Evolutionary conservation across 495 filamentous ascomycete species (phyloP), one percentile per base, ranked within the genome.

Genomic region (Xylaria acuta): DNA sequence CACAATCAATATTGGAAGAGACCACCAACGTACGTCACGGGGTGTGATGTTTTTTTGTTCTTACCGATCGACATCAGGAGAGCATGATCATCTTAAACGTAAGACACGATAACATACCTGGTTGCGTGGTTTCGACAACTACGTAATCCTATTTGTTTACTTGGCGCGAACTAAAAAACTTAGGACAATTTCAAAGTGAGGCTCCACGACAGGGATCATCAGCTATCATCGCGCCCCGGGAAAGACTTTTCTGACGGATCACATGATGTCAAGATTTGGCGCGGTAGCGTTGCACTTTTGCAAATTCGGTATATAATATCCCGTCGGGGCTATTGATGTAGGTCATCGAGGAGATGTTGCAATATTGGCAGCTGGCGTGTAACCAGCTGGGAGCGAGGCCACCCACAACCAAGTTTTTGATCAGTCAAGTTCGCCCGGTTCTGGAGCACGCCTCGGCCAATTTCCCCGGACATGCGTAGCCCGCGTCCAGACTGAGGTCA

Each of bases 221-320:
- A 64, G 38, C 60, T 38, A 43, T 18, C 36, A 41, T 49, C 47
- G 36, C 14, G 49, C 65, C 49, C 36, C n/a, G 22, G 36, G n/a
- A 40, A 54, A 54, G 56, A 67, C n/a, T 67, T 56, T 67, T 56
- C 49, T 67, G 49, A 43, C 14, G 49, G 43, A 56, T 67, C 65
- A 56, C 36, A 40, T 12, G n/a, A 38, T 12, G 36, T 56, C 65
- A 12, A 30, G 65, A 27, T 65, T 40, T 56, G 58, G 58, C 32
- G 56, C 5, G 30, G 54, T 25, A 40, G 30, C n/a, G 43, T 25
- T 66, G 63, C 30, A n/a, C 16, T 66, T 27, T 53, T n/a, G 18
- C 45, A 9, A 45, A 51, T 22, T 40, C 41, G 63, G 41, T 41
- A 51, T 51, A 36, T 45, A 66, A 22, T 16, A 16, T 22, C 30